Percentiles rank a stretch among this genome's conserved stretches.
Evolutionary conservation across 192 early-diverging fungal species (phyloP).

Genomic region (Rhizophagus clarus): DNA sequence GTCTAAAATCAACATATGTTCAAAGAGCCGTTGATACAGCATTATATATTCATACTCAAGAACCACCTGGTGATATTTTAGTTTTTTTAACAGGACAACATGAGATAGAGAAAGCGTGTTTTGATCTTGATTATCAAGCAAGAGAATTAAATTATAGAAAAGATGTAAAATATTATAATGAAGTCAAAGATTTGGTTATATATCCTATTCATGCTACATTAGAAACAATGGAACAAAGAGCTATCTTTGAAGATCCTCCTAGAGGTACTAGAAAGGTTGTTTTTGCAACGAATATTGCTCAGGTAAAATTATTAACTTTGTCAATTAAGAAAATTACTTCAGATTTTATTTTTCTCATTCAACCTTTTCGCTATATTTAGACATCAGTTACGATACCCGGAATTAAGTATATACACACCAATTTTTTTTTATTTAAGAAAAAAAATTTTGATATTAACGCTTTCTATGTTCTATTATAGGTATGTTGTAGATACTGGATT

Average conservation of each 20-base stretch:
- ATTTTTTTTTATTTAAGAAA: background rate
- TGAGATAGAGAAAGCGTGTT: constrained; percentile 87
- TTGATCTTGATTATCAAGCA: constrained; percentile 48
- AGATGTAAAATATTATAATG: constrained; percentile 31
- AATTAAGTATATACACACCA: constrained; percentile 16
- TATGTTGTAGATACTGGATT: constrained; percentile 95
- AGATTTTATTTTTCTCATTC: background rate
- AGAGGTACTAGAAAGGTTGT: constrained; percentile 80
- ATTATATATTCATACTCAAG: constrained; percentile 73
- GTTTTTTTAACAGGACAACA: constrained; percentile 96
- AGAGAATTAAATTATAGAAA: constrained; percentile 17
- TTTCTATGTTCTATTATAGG: constrained; percentile 52
- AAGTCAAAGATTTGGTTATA: constrained; percentile 47
- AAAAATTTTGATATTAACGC: constrained; percentile 58
- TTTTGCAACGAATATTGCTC: constrained; percentile 98
- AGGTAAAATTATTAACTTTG: constrained; percentile 37
- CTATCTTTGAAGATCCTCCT: constrained; percentile 84
- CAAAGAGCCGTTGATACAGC: constrained; percentile 74
- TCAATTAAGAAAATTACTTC: background rate
- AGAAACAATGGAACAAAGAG: constrained; percentile 81
- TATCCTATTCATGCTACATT: constrained; percentile 75
- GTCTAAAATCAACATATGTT: constrained; percentile 71
- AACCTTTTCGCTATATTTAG: constrained; percentile 37
- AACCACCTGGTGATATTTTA: constrained; percentile 89
- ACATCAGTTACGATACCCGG: constrained; percentile 79